Evolutionary conservation across 768 basidiomycete species (phyloP).

Genomic region (Kockovaella imperatae): DNA sequence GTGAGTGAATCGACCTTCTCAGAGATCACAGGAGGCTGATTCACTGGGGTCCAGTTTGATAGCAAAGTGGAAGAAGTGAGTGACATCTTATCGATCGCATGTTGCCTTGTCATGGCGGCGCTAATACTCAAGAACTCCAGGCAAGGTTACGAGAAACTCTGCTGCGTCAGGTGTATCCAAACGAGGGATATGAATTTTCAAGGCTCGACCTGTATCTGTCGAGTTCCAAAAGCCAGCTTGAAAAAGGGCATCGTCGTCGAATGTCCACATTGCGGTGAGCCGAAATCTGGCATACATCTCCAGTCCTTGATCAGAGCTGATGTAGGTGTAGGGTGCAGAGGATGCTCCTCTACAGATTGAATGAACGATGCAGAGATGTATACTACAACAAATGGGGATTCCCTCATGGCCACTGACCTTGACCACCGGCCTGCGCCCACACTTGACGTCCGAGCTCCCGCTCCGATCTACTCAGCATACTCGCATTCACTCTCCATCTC

Average conservation of each 20-base stretch:
- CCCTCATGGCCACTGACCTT: slow-evolving; percentile 17
- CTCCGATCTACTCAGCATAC: slow-evolving; percentile 21
- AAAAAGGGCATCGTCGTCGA: slow-evolving; percentile 85
- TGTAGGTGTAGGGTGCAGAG: slow-evolving; percentile 14
- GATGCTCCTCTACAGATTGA: slow-evolving; percentile 22
- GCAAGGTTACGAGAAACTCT: slow-evolving; percentile 89
- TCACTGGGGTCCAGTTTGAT: slow-evolving; percentile 73
- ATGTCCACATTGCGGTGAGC: slow-evolving; percentile 92
- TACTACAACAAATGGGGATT: not conserved
- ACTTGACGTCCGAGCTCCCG: slow-evolving; percentile 10
- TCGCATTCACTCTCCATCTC: slow-evolving; percentile 24
- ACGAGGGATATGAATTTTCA: slow-evolving; percentile 98
- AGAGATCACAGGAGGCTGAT: not conserved
- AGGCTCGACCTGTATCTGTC: slow-evolving; percentile 94
- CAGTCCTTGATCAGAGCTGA: not conserved
- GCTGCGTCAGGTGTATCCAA: slow-evolving; percentile 93
- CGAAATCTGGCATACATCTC: not conserved
- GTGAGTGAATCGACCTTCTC: slow-evolving; percentile 50
- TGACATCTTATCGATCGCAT: not conserved
- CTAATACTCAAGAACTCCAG: slow-evolving; percentile 9
- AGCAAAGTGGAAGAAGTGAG: slow-evolving; percentile 96
- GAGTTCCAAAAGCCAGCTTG: slow-evolving; percentile 90
- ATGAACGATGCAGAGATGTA: not conserved
- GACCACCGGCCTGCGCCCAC: slow-evolving; percentile 15
- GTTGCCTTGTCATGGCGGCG: not conserved